Evolutionary conservation across 2,329 filamentous ascomycete genomes (phyloP).

Genomic region (Pseudocercospora musae): DNA sequence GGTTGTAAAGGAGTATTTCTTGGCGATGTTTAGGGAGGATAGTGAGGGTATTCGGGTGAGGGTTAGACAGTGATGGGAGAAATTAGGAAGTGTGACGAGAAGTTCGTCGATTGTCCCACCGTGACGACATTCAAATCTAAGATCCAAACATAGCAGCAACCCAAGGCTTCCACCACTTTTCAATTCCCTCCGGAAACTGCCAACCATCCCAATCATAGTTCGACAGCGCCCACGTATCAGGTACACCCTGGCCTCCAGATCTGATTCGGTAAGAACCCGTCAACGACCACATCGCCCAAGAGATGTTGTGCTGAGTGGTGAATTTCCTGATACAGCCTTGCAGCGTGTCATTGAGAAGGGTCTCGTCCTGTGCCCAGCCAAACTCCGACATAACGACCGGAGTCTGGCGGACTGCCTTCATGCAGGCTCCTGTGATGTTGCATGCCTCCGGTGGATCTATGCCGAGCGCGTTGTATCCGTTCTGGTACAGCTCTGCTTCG

Average conservation of each 20-base stretch:
- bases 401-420: slow-evolving; percentile 35
- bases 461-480: slow-evolving; percentile 49
- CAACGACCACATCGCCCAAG: slow-evolving; percentile 52
- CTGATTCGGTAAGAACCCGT: slow-evolving; percentile 50
- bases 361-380: slow-evolving; percentile 37
- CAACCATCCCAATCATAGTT: slow-evolving; percentile 49
- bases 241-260: slow-evolving; percentile 45
- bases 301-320: slow-evolving; percentile 45
- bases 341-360: slow-evolving; percentile 45
- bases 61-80: not conserved
- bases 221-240: slow-evolving; percentile 50
- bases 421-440: slow-evolving; percentile 37
- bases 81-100: too few relatives aligned
- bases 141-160: slow-evolving; percentile 24
- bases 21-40: slow-evolving; percentile 5
- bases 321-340: slow-evolving; percentile 48
- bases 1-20: slow-evolving; percentile 5
- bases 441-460: slow-evolving; percentile 37
- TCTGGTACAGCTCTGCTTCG: slow-evolving; percentile 49
- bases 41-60: slow-evolving; percentile 10
- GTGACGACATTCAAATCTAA: not conserved
- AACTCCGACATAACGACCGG: slow-evolving; percentile 41
- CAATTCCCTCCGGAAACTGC: slow-evolving; percentile 46
- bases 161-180: slow-evolving; percentile 53
- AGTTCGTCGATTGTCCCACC: not conserved